phyloP scores from a whole-genome alignment of 2,329 filamentous ascomycete species.

The Fusarium setosum region DNA sequence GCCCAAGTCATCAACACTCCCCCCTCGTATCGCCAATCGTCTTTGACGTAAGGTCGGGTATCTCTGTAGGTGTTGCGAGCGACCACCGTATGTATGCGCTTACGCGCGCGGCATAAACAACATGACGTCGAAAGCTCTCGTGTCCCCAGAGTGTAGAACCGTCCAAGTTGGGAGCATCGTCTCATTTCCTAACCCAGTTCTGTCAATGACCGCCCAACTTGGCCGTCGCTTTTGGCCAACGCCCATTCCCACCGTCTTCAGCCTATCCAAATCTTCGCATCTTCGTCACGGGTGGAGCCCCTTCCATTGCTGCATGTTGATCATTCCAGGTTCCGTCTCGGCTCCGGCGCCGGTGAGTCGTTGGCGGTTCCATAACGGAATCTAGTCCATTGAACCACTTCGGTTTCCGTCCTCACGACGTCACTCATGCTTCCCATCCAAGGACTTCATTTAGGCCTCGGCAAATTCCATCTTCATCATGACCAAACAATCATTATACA shows the following conservation, averaged over 20 bases:
- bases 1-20: background rate
- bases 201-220: conserved; percentile 13
- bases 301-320: conserved; percentile 15
- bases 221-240: conserved; percentile 2
- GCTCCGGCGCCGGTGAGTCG: background rate
- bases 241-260: background rate
- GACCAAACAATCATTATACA: conserved; percentile 14
- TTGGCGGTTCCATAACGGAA: conserved; percentile 27
- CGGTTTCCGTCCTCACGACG: conserved; percentile 21
- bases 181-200: conserved; percentile 20
- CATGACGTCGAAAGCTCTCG: conserved; percentile 16
- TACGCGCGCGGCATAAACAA: conserved; percentile 33
- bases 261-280: conserved; percentile 9
- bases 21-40: conserved; percentile 7
- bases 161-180: conserved; percentile 8
- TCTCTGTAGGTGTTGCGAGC: too few species aligned
- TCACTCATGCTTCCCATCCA: conserved; percentile 5
- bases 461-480: conserved; percentile 6
- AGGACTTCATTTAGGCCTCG: background rate
- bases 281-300: conserved; percentile 28
- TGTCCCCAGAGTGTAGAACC: background rate
- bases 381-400: conserved; percentile 16
- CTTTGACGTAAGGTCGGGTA: background rate
- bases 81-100: conserved; percentile 11
- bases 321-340: conserved; percentile 13